These are phyloP conservation scores for Oleoguttula mirabilis DNA, from an alignment of 495 filamentous ascomycete genomes.

Conservation along the genomic window DNA sequence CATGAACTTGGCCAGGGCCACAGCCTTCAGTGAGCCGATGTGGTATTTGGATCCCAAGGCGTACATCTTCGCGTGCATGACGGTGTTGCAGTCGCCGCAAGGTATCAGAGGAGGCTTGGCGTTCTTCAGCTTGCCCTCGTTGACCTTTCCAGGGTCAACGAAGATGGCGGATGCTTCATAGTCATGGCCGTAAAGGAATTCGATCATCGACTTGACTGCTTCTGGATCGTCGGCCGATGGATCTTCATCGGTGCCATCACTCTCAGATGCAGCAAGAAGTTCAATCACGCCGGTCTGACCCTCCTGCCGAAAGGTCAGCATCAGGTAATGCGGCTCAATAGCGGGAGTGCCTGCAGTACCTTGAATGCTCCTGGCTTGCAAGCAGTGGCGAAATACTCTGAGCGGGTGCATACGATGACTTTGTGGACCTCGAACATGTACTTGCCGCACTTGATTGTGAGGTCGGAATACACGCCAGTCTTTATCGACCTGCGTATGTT, in stretches of 20 bases:
- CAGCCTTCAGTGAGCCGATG: conserved; percentile 27
- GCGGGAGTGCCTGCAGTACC: too few relatives aligned
- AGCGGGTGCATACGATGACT: conserved; percentile 2
- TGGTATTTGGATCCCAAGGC: conserved; percentile 34
- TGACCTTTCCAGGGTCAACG: neutral
- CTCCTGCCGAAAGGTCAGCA: neutral
- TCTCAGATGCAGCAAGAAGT: neutral
- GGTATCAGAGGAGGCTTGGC: neutral
- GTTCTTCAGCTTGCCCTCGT: neutral
- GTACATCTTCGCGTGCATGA: conserved; percentile 30
- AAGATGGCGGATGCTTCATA: neutral
- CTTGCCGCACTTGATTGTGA: conserved; percentile 2
- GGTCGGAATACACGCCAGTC: conserved; percentile 1
- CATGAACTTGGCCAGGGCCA: conserved; percentile 30
- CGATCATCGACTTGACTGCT: conserved; percentile 4
- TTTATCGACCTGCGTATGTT: too few relatives aligned
- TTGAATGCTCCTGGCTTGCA: too few relatives aligned
- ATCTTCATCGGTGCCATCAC: neutral
- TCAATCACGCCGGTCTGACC: neutral
- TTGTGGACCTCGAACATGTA: conserved; percentile 7
- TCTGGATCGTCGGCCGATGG: conserved; percentile 5
- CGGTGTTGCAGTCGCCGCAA: neutral
- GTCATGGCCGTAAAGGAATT: conserved; percentile 9
- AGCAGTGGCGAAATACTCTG: conserved; percentile 2
- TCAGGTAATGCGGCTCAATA: neutral